These are phyloP conservation scores for Lactarius quietus DNA, from an alignment of 768 basidiomycete genomes.

Conservation along the genomic window DNA sequence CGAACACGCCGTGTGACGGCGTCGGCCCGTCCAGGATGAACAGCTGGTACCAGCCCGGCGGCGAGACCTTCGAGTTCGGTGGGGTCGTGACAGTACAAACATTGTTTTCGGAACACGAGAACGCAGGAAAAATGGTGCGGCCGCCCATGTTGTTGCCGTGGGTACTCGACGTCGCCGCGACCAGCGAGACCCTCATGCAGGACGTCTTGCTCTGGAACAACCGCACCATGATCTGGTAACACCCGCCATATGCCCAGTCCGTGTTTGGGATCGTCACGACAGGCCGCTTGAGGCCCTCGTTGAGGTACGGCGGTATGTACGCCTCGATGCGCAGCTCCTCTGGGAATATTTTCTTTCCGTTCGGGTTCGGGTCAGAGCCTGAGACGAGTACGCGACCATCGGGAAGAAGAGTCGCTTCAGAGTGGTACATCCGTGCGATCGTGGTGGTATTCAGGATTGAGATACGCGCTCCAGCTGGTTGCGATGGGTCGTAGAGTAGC, in stretches of 20 bases:
- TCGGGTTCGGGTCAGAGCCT: conserved; percentile 68
- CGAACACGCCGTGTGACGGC: conserved; percentile 69
- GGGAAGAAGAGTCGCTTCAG: conserved; percentile 68
- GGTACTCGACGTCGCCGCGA: conserved; percentile 72
- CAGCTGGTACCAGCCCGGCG: conserved; percentile 74
- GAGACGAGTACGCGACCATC: conserved; percentile 74
- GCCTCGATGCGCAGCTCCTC: conserved; percentile 78
- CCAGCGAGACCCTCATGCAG: conserved; percentile 59
- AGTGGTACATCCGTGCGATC: conserved; percentile 75
- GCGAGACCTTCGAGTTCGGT: conserved; percentile 63
- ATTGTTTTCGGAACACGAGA: conserved; percentile 57
- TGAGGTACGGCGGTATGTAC: conserved; percentile 86
- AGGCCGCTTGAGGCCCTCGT: conserved; percentile 57
- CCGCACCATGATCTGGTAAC: conserved; percentile 49
- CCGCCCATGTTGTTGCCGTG: conserved; percentile 77
- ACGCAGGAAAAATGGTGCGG: conserved; percentile 67
- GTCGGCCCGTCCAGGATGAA: conserved; percentile 77
- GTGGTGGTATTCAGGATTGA: conserved; percentile 64
- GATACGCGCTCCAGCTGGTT: conserved; percentile 55
- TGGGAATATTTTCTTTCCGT: conserved; percentile 41
- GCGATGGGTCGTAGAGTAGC: conserved; percentile 63
- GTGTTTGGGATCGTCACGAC: conserved; percentile 51
- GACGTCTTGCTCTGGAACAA: conserved; percentile 40
- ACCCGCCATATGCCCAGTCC: conserved; percentile 60
- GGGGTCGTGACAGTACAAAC: conserved; percentile 77